phyloP scores from a whole-genome alignment of 345 rosid genomes.

The Acer negundo region DNA sequence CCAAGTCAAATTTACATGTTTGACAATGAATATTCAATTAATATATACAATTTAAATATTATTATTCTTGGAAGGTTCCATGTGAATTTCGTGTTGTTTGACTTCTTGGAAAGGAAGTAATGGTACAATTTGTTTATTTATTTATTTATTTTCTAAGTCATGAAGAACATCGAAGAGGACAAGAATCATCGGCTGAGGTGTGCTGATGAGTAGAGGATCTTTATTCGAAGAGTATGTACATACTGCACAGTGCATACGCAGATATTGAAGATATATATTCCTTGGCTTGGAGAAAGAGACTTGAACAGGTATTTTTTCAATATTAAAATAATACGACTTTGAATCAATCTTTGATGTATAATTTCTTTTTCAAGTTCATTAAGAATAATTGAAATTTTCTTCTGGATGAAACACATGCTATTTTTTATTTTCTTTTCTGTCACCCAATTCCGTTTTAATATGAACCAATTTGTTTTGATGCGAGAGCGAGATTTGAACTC shows the following conservation, averaged over 20 bases:
- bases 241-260: no score
- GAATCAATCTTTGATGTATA: no score
- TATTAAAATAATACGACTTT: background rate
- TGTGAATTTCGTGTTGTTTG: conserved; percentile 21
- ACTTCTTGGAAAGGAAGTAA: conserved; percentile 33
- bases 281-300: background rate
- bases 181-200: no score
- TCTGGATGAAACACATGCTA: background rate
- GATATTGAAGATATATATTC: background rate
- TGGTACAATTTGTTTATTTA: background rate
- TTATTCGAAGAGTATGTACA: no score
- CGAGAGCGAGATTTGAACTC: background rate
- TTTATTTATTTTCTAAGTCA: background rate
- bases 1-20: conserved; percentile 27
- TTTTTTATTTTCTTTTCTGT: no score
- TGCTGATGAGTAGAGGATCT: no score
- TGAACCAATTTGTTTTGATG: no score
- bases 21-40: background rate
- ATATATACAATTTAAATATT: background rate
- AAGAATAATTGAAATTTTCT: background rate
- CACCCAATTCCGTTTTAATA: background rate
- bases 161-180: no score
- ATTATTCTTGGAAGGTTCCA: conserved; percentile 28
- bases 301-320: background rate
- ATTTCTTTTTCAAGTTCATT: background rate